Evolutionary conservation across 352 stramenopile genomes (phyloP).

Genomic region (Globisporangium okanoganense): DNA sequence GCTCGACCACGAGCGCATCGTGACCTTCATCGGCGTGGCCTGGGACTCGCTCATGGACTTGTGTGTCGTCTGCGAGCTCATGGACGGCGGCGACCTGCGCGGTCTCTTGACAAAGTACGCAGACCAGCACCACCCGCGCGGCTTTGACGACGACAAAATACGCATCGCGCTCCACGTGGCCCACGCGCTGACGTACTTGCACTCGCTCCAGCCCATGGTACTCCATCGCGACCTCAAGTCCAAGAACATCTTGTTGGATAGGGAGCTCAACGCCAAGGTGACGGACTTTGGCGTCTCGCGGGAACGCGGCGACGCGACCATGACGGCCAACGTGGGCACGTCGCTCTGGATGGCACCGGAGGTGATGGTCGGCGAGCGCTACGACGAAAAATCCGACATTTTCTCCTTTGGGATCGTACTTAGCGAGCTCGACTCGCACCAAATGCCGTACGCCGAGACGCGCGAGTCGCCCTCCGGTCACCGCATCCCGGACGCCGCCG

Average conservation of each 20-base stretch:
- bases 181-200: constrained; percentile 39
- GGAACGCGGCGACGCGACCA: constrained; percentile 24
- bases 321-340: constrained; percentile 32
- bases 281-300: constrained; percentile 44
- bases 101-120: constrained; percentile 16
- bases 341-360: constrained; percentile 24
- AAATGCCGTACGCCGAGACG: constrained; percentile 4
- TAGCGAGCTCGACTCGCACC: constrained; percentile 20
- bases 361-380: constrained; percentile 28
- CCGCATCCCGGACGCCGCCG: constrained; percentile 26
- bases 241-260: no score
- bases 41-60: constrained; percentile 37
- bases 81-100: constrained; percentile 42
- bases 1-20: constrained; percentile 37
- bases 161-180: constrained; percentile 40
- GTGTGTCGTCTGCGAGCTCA: constrained; percentile 33
- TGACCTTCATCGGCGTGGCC: constrained; percentile 40
- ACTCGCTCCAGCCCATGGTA: constrained; percentile 37
- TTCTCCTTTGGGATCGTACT: constrained; percentile 50
- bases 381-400: constrained; percentile 37
- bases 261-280: constrained; percentile 22
- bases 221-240: neutral
- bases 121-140: constrained; percentile 9
- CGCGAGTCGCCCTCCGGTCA: constrained; percentile 19
- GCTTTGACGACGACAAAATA: constrained; percentile 48